Evolutionary conservation across 257 asterid genomes (phyloP).

Genomic region (Voacanga thouarsii): DNA sequence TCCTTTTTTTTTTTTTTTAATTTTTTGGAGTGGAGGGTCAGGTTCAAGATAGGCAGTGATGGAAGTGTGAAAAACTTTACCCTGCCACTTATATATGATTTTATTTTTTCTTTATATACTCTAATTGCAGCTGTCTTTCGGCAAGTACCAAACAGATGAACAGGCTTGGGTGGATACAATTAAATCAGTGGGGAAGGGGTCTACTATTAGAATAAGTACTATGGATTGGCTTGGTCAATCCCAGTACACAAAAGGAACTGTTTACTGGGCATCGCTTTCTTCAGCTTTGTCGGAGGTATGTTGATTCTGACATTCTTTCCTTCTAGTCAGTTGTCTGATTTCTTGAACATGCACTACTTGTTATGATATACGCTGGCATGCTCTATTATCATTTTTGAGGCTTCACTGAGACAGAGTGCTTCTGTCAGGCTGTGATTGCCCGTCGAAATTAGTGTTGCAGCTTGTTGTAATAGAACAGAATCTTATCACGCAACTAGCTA

Average conservation of each 20-base stretch:
- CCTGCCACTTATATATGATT: background rate
- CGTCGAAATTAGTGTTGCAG: background rate
- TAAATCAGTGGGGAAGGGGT: conserved; percentile 60
- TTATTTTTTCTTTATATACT: conserved; percentile 10
- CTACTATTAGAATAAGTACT: conserved; percentile 63
- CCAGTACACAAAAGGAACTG: conserved; percentile 47
- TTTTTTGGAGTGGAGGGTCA: background rate
- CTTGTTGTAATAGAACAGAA: background rate
- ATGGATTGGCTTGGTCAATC: conserved; percentile 98
- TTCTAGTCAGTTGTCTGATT: background rate
- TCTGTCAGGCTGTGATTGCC: background rate
- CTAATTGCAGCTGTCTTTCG: conserved; percentile 59
- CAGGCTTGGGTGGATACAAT: conserved; percentile 90
- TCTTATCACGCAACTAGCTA: background rate
- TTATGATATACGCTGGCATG: background rate
- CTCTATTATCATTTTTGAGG: background rate
- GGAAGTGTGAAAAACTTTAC: background rate
- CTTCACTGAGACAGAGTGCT: background rate
- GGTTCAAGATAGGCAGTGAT: background rate
- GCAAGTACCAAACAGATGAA: conserved; percentile 63
- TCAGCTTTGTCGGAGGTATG: conserved; percentile 78
- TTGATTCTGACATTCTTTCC: background rate
- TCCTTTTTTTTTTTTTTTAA: background rate
- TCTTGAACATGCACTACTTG: background rate
- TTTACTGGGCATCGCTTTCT: conserved; percentile 76